These are phyloP conservation scores for Trichoderma pleuroti DNA, from an alignment of 2,329 filamentous ascomycete species.

Conservation along the genomic window DNA sequence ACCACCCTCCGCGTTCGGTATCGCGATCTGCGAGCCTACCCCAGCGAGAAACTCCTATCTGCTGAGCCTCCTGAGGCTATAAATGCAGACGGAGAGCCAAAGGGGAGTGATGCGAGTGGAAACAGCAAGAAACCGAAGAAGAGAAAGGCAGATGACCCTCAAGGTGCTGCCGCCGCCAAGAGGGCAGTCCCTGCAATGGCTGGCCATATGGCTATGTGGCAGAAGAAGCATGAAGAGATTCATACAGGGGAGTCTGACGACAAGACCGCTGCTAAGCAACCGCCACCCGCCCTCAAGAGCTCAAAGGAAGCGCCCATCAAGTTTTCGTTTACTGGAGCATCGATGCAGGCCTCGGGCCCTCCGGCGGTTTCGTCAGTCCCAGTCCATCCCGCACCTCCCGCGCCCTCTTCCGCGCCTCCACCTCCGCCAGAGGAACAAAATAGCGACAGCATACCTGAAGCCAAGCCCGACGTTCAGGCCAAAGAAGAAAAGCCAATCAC, in stretches of 20 bases:
- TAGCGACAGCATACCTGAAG: background rate
- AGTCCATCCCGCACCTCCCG: constrained; percentile 19
- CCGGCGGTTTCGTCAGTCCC: constrained; percentile 17
- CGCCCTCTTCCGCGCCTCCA: constrained; percentile 12
- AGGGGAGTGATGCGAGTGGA: constrained; percentile 29
- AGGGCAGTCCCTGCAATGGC: constrained; percentile 39
- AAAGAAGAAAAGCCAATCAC: constrained; percentile 18
- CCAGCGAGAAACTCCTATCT: constrained; percentile 61
- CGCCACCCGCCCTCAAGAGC: background rate
- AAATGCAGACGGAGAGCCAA: constrained; percentile 20
- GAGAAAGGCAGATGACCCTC: constrained; percentile 46
- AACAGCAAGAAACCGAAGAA: constrained; percentile 47
- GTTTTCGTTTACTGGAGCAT: constrained; percentile 32
- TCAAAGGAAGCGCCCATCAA: constrained; percentile 27
- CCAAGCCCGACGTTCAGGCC: background rate
- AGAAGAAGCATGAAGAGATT: constrained; percentile 43
- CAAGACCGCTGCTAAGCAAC: background rate
- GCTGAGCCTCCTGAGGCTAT: constrained; percentile 42
- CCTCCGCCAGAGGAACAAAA: constrained; percentile 21
- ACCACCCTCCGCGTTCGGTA: constrained; percentile 66
- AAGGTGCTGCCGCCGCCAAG: constrained; percentile 32
- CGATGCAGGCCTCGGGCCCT: constrained; percentile 19
- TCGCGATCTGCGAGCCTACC: constrained; percentile 72
- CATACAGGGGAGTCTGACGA: constrained; percentile 24
- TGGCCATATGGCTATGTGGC: constrained; percentile 44